A percentile compares a stretch with the other conserved stretches of the same genome.
These are phyloP conservation scores for Paralagenidium karlingii DNA, from an alignment of 352 stramenopile genomes.

Conservation along the genomic window DNA sequence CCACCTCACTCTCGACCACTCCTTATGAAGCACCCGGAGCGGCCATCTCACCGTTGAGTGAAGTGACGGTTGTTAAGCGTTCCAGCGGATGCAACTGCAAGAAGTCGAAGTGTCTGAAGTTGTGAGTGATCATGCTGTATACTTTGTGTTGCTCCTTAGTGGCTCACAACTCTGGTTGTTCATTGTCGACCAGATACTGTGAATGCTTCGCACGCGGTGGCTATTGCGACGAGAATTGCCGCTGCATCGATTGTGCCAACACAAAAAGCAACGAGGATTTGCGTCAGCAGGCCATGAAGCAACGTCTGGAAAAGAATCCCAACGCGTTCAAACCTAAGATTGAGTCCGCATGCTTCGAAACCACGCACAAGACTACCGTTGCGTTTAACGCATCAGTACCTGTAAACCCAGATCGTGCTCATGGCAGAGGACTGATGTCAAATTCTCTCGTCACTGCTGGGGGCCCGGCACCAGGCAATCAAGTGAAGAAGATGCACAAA, in stretches of 20 bases:
- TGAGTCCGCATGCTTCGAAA: too few relatives aligned
- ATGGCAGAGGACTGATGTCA: too few relatives aligned
- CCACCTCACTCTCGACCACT: too few relatives aligned
- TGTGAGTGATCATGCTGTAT: conserved; percentile 29
- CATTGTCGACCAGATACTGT: conserved; percentile 59
- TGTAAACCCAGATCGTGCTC: too few relatives aligned
- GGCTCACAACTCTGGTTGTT: not conserved
- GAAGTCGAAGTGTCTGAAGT: conserved; percentile 95
- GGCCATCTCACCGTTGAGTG: too few relatives aligned
- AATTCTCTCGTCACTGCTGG: too few relatives aligned
- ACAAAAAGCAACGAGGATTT: conserved; percentile 48
- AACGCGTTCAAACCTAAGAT: conserved; percentile 96
- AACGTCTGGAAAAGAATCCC: conserved; percentile 89
- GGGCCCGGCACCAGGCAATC: conserved; percentile 1
- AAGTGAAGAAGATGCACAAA: conserved; percentile 84
- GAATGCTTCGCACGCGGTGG: conserved; percentile 91
- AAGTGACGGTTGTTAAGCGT: too few relatives aligned
- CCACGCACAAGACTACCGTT: too few relatives aligned
- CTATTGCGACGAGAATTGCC: conserved; percentile 89
- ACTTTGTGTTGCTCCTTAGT: not conserved
- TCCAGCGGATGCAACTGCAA: conserved; percentile 98
- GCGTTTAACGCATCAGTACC: too few relatives aligned
- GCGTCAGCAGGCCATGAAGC: conserved; percentile 75
- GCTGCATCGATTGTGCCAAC: conserved; percentile 89
- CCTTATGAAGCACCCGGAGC: too few relatives aligned